Conservation (phyloP, 139 green algal genomes). For the Chlamydomonas schloesseri region DNA sequence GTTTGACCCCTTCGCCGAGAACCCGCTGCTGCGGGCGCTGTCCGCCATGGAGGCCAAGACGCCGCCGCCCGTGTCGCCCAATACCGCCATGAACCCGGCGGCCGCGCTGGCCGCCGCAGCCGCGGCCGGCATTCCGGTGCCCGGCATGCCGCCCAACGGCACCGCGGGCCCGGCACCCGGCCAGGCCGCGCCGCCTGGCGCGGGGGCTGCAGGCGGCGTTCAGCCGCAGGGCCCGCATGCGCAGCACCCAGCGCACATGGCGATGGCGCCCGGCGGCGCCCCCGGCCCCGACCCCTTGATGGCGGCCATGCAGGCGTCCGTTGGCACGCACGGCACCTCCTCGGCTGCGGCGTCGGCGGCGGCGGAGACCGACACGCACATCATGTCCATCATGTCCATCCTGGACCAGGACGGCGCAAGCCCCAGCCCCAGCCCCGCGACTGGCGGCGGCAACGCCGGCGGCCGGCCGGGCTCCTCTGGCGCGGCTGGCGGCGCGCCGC, state of each 20-base stretch:
- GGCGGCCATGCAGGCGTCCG: background rate
- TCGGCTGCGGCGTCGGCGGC: background rate
- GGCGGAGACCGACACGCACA: conserved; percentile 46
- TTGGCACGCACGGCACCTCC: background rate
- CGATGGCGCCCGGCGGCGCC: background rate
- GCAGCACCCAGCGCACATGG: background rate
- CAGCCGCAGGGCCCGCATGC: background rate
- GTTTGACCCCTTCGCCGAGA: conserved; percentile 59
- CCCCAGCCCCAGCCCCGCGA: background rate
- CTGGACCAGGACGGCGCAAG: conserved; percentile 48
- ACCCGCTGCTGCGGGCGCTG: conserved; percentile 50
- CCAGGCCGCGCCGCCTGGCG: too few species aligned
- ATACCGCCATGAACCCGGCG: too few species aligned
- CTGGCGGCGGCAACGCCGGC: too few species aligned
- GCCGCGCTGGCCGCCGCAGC: background rate
- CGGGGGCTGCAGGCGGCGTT: too few species aligned
- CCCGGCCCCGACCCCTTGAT: background rate
- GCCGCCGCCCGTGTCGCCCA: background rate
- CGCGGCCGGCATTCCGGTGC: background rate
- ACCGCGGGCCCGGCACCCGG: background rate
- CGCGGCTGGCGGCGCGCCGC: background rate
- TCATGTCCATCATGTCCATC: conserved; percentile 63
- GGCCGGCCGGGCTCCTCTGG: too few species aligned
- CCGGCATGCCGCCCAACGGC: background rate
- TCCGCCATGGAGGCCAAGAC: conserved; percentile 28